Base-by-base conservation (phyloP, 139 green algal species). In the Deuterostichococcus epilithicus region DNA sequence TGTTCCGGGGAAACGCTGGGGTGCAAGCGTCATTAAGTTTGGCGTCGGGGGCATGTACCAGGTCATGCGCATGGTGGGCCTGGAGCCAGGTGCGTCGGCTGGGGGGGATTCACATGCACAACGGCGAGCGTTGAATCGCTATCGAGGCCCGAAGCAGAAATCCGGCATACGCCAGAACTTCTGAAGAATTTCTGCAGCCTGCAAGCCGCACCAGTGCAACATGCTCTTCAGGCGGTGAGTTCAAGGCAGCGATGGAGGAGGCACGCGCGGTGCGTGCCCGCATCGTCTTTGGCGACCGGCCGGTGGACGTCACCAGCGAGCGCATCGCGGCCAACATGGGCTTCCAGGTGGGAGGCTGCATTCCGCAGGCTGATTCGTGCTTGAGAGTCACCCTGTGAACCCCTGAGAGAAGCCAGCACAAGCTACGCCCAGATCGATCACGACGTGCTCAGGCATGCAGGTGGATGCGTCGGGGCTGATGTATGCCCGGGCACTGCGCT, bases 241-340 rank as follows among this genome's bases (percentile, higher is more conserved):
- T 91, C 69, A 90, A 86, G 70, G 86, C 70, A 32, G 86, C 86
- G 0, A 80, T 91, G n/a, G 38, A 82, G 70, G 86, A 88, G 71
- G 86, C 81, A n/a, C 63, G 86, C 18, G 52, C 52, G 20, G 52
- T 63, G 52, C 8, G 20, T 30, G 52, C 52, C 3, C 52, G 52
- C 26, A 28, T 63, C 3, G 52, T 63, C 18, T 63, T n/a, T 28
- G 2, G 28, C 28, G 1, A 8, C 45, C 34, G 45, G 77, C 5
- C 71, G 70, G 36, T 70, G 67, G 71, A 74, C 6, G 23, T 35
- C 28, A 44, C 25, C 70, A 52, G 32, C 47, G 32, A 23, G 26
- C 30, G 8, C 22, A 23, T 68, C 33, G 68, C 34, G 6, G 38
- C 30, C 13, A 5, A 42, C 10, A 42, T 45, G 25, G 38, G 75